phyloP scores from a whole-genome alignment of 1,139 yeast species.

The Pichia sp. region DNA sequence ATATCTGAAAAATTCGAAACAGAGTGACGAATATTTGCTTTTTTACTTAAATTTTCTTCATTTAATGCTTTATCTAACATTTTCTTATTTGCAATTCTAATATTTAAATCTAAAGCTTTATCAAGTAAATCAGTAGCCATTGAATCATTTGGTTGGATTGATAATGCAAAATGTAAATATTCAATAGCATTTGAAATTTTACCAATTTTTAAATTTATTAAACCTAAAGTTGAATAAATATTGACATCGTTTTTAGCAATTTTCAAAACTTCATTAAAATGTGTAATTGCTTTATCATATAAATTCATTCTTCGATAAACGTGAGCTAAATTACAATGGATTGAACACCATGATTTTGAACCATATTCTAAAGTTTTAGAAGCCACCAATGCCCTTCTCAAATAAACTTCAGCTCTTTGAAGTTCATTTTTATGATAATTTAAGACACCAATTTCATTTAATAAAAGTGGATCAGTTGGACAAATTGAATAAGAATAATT shows the following conservation, averaged over 20 bases:
- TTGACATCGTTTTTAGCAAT: slow-evolving; percentile 69
- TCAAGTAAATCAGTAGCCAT: slow-evolving; percentile 76
- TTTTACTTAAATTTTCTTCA: neutral
- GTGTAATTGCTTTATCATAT: slow-evolving; percentile 60
- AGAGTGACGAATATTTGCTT: neutral
- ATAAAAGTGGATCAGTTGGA: slow-evolving; percentile 73
- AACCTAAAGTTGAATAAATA: slow-evolving; percentile 76
- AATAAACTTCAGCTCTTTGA: slow-evolving; percentile 60
- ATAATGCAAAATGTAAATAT: slow-evolving; percentile 72
- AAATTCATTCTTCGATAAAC: slow-evolving; percentile 69
- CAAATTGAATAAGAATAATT: slow-evolving; percentile 72
- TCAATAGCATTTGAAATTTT: slow-evolving; percentile 64
- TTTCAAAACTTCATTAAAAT: slow-evolving; percentile 70
- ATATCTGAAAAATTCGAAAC: slow-evolving; percentile 4
- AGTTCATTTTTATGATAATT: slow-evolving; percentile 72
- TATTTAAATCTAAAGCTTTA: slow-evolving; percentile 72
- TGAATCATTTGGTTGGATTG: slow-evolving; percentile 74
- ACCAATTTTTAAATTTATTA: slow-evolving; percentile 69
- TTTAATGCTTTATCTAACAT: slow-evolving; percentile 27
- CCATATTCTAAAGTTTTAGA: slow-evolving; percentile 70
- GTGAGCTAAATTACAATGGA: slow-evolving; percentile 86
- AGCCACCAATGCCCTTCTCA: slow-evolving; percentile 67
- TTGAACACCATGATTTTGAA: slow-evolving; percentile 78
- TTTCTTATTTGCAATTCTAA: slow-evolving; percentile 28
- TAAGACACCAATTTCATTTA: slow-evolving; percentile 91